These are phyloP conservation scores for Pseudoturritis turrita DNA, from an alignment of 345 rosid species.

Conservation along the genomic window DNA sequence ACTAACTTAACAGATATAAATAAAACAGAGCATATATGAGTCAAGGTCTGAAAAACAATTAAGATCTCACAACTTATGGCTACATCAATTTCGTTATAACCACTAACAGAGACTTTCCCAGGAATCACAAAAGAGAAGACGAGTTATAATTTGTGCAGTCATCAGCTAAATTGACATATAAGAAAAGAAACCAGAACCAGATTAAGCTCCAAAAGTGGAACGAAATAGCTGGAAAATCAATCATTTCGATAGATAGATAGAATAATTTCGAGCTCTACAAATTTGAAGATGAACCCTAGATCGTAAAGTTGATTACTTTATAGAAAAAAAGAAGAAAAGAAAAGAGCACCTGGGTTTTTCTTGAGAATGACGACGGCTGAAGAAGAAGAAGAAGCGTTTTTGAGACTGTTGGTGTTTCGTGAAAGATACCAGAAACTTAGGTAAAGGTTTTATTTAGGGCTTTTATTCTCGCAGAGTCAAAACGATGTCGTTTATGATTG, in stretches of 20 bases:
- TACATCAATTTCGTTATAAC: background rate
- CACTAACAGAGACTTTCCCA: too few species aligned
- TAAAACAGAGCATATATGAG: too few species aligned
- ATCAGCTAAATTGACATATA: background rate
- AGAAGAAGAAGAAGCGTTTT: background rate
- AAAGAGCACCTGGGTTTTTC: background rate
- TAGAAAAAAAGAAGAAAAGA: background rate
- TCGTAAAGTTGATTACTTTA: background rate
- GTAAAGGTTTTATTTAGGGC: background rate
- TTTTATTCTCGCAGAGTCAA: background rate
- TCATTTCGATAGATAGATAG: background rate
- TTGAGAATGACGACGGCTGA: background rate
- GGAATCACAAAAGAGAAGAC: background rate
- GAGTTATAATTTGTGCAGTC: background rate
- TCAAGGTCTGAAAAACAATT: too few species aligned
- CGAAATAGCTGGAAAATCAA: background rate
- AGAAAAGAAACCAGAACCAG: background rate
- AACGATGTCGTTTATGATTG: background rate
- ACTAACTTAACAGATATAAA: background rate
- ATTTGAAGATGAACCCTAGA: background rate
- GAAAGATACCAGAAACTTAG: background rate
- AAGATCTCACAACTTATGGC: background rate
- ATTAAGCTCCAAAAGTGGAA: background rate
- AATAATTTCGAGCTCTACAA: background rate
- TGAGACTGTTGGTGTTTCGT: background rate